A percentile compares a stretch with the other conserved stretches of the same genome.
Conservation (phyloP, 495 filamentous ascomycete species). For the Geoglossum glabrum region DNA sequence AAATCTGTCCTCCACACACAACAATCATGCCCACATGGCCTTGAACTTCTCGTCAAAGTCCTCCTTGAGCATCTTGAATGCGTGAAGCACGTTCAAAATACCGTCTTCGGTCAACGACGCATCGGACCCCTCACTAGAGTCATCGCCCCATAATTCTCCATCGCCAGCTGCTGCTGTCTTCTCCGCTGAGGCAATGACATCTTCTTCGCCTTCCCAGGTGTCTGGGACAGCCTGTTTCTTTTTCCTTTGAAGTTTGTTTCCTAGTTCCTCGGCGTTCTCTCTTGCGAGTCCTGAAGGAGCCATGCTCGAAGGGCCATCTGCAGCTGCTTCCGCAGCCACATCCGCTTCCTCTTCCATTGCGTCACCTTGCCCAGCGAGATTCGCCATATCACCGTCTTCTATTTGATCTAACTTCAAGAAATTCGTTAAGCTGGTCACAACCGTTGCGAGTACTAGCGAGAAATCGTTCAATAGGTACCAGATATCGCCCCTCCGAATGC, state of each 20-base stretch:
- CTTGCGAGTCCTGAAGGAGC: too few species aligned
- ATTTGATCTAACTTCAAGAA: slow-evolving; percentile 26
- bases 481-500: slow-evolving; percentile 37
- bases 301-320: neutral
- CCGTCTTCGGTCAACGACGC: slow-evolving; percentile 9
- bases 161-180: neutral
- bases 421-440: slow-evolving; percentile 35
- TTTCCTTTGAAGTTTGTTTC: neutral
- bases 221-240: slow-evolving; percentile 22
- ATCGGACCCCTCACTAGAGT: slow-evolving; percentile 4
- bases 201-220: slow-evolving; percentile 19
- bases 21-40: slow-evolving; percentile 26
- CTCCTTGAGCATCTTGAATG: slow-evolving; percentile 30
- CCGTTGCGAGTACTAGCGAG: slow-evolving; percentile 44
- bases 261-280: too few species aligned
- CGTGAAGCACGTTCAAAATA: slow-evolving; percentile 34
- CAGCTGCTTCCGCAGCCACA: slow-evolving; percentile 9
- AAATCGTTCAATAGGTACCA: slow-evolving; percentile 55
- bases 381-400: slow-evolving; percentile 21
- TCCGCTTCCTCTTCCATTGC: slow-evolving; percentile 14
- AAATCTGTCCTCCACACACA: too few species aligned
- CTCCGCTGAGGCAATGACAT: slow-evolving; percentile 12
- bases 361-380: slow-evolving; percentile 21
- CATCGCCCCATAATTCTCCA: slow-evolving; percentile 8
- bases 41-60: slow-evolving; percentile 49